Evolutionary conservation across 2,329 filamentous ascomycete species (phyloP), one percentile per base, ranked within the genome.

Genomic region (Fusarium mangiferae): DNA sequence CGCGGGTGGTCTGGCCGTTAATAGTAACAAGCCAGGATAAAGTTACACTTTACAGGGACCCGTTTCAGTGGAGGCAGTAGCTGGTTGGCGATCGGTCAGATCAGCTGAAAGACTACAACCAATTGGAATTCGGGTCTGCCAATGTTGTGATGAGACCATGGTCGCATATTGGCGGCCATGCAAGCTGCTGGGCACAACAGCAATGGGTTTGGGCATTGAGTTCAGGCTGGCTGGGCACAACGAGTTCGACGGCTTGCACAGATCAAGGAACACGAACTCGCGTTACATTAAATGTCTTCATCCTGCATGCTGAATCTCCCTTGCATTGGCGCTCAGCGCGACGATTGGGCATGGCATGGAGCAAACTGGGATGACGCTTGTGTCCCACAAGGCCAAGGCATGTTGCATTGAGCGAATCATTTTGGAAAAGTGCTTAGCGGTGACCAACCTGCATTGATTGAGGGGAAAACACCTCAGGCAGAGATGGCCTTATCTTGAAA

Each of bases 1-100:
- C 75, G 75, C 75, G 75, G 75, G 51, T 77, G 74, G 75, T 51
- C 75, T 56, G 75, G 66, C 74, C 65, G 73, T 77, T 75, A 74
- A 68, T 75, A 68, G 68, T 70, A 70, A 73, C 66, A 73, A 46
- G 45, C 48, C 45, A 49, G 46, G 35, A 45, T 38, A 39, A 18
- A 44, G 51, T 65, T 70, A 66, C 59, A 39, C 36, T 56, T 70
- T 52, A 24, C 65, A 68, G 38, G 45, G 57, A 35, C 52, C 41
- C 30, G 41, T 58, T 51, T 45, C n/a, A 35, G 65, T 63, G 64
- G 64, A 63, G 60, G 42, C 35, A 35, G 24, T 68, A 30, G 28
- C 56, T 68, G 49, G 57, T 51, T 60, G 68, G 69, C 54, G 66
- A 65, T 73, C 62, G 24, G 24, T 63, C 41, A 55, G 71, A 74